Evolutionary conservation across 176 grass and related monocot genomes (phyloP).

Genomic region (Otatea glauca): DNA sequence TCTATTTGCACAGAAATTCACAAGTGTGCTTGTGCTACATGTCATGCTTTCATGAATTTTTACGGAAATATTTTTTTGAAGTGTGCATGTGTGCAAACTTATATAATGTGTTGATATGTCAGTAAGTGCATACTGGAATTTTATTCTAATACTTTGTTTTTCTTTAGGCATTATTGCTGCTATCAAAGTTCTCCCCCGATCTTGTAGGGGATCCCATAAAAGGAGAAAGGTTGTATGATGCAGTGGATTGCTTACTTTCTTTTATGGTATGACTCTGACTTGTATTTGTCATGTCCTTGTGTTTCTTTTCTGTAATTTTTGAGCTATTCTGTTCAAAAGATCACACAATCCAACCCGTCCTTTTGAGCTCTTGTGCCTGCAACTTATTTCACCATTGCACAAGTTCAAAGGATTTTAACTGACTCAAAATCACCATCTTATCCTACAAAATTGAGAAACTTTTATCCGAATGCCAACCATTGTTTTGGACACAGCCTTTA

Average conservation of each 20-base stretch:
- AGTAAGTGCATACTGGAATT: neutral
- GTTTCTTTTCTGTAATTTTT: neutral
- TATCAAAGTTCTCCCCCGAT: conserved; percentile 34
- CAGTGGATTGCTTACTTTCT: conserved; percentile 48
- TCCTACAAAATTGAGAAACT: too few species aligned
- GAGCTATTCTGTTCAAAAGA: neutral
- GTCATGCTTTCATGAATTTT: too few species aligned
- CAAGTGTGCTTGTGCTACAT: neutral
- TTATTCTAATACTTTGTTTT: neutral
- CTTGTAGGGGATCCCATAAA: conserved; percentile 38
- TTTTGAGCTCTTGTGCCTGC: too few species aligned
- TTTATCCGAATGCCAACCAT: too few species aligned
- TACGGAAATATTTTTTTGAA: neutral
- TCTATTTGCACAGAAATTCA: neutral
- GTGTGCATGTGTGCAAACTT: neutral
- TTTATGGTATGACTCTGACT: conserved; percentile 32
- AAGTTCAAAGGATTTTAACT: neutral
- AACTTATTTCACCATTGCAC: neutral
- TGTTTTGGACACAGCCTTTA: too few species aligned
- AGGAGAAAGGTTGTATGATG: conserved; percentile 33
- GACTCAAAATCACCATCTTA: too few species aligned
- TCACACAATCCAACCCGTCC: too few species aligned
- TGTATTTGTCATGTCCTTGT: neutral
- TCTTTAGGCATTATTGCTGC: conserved; percentile 38
- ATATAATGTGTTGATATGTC: neutral